Conservation (phyloP, 2,329 filamentous ascomycete genomes). For the Colletotrichum caudatum region DNA sequence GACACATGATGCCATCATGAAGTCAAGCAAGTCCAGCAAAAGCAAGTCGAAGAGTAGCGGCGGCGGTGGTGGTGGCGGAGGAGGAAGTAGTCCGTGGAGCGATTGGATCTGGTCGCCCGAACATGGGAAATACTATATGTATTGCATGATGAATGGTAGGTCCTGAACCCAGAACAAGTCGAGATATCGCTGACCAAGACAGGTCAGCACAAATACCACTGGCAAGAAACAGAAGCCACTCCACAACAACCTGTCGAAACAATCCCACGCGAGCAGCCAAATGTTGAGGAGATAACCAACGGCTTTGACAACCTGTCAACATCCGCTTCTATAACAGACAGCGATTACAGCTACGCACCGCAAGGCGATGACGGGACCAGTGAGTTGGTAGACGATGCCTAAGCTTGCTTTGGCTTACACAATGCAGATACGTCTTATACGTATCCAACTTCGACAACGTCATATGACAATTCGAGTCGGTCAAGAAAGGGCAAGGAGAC, state of each 20-base stretch:
- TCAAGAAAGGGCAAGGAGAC: constrained; percentile 31
- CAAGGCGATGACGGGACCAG: constrained; percentile 1
- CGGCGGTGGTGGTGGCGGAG: constrained; percentile 11
- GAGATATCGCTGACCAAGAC: constrained; percentile 14
- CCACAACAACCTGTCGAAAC: constrained; percentile 38
- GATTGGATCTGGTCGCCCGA: constrained; percentile 48
- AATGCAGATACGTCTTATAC: constrained; percentile 6
- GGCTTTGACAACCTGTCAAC: constrained; percentile 26
- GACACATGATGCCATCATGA: constrained; percentile 48
- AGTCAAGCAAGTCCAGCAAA: constrained; percentile 44
- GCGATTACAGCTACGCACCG: constrained; percentile 21
- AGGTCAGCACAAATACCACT: constrained; percentile 47
- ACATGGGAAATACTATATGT: constrained; percentile 48
- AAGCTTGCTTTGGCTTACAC: constrained; percentile 2
- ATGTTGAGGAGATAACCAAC: constrained; percentile 44
- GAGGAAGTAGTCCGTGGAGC: constrained; percentile 43
- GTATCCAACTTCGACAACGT: constrained; percentile 11
- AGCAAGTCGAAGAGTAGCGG: constrained; percentile 43
- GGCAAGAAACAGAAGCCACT: constrained; percentile 41
- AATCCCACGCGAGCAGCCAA: constrained; percentile 45
- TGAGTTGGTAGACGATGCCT: neutral
- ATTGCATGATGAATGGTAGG: constrained; percentile 49
- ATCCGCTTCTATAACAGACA: constrained; percentile 4
- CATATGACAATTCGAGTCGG: constrained; percentile 13
- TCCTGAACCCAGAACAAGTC: constrained; percentile 1